Evolutionary conservation across 164 flowering plant genomes (phyloP), one percentile per base, ranked within the genome.

Genomic region (Stephania cephalantha): DNA sequence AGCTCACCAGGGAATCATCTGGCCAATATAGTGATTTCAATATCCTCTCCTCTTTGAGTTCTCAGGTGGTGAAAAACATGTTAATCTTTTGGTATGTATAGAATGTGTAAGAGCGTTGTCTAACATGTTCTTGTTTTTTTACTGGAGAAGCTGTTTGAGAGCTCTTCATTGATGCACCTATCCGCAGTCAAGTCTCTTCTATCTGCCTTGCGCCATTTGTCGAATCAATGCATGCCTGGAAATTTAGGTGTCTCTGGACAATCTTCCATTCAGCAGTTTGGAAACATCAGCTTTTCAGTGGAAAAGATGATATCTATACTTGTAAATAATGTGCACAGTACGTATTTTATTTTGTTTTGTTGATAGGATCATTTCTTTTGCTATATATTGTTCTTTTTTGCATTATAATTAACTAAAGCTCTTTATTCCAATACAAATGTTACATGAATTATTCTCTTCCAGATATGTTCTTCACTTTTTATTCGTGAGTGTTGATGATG

Each of bases 101-200:
- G n/a, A 6, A 17, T 45, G 75, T 68, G 71, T 9, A 30, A 53
- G 31, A 76, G 46, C 67, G 71, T 79, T n/a, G 64, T 78, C 79
- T 83, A 78, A 83, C 77, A 44, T 74, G 12, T 63, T 61, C 9
- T 58, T 46, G 42, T 79, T 78, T 76, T 15, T 68, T 61, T 63
- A 44, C 77, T 76, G 78, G 81, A 20, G 73, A 78, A 96, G 98
- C 89, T 96, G 58, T 96, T 96, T 83, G 99, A 94, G 85, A 94
- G 99, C 90, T 93, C 99, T 10, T 95, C 88, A 50, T 63, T 92
- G 85, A 96, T 96, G 99, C 88, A 94, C 79, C 81, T 91, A 80
- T 91, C 97, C 77, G 93, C 99, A 3, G 95, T 96, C 61, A 91
- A 89, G 79, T 90, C 99, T 58, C 98, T 96, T 81, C 89, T 96